A percentile compares a stretch with the other conserved stretches of the same genome.
These are phyloP conservation scores for Capillidium heterosporum DNA, from an alignment of 371 early-diverging fungal species.

Conservation along the genomic window DNA sequence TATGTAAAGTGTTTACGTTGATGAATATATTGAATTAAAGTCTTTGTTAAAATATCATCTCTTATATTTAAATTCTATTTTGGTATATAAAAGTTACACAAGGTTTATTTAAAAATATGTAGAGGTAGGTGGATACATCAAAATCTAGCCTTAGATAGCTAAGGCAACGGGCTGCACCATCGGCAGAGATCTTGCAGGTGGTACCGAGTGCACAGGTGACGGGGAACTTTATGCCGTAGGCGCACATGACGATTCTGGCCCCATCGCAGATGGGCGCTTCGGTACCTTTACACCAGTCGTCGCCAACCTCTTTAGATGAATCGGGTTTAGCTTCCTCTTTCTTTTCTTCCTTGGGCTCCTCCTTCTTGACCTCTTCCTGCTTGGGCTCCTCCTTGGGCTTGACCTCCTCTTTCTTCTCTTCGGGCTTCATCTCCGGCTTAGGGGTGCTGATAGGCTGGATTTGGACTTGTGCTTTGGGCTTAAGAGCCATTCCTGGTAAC, in stretches of 20 bases:
- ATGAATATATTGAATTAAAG: neutral
- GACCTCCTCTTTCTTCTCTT: neutral
- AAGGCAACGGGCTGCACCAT: too few species aligned
- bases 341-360: neutral
- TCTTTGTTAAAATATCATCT: neutral
- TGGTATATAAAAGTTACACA: neutral
- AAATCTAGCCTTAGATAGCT: too few species aligned
- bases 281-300: neutral
- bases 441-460: too few species aligned
- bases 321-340: neutral
- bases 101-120: neutral
- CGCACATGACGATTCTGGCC: neutral
- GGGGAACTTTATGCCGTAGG: neutral
- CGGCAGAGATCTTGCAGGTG: too few species aligned
- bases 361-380: neutral
- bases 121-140: neutral
- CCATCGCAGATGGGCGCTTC: neutral
- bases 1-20: constrained; percentile 20
- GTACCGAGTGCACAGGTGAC: neutral
- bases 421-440: too few species aligned
- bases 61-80: neutral
- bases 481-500: neutral
- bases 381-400: neutral
- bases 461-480: neutral
- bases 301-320: neutral